These are phyloP conservation scores for Patellifolia procumbens DNA, from an alignment of 179 eudicot species.

Conservation along the genomic window DNA sequence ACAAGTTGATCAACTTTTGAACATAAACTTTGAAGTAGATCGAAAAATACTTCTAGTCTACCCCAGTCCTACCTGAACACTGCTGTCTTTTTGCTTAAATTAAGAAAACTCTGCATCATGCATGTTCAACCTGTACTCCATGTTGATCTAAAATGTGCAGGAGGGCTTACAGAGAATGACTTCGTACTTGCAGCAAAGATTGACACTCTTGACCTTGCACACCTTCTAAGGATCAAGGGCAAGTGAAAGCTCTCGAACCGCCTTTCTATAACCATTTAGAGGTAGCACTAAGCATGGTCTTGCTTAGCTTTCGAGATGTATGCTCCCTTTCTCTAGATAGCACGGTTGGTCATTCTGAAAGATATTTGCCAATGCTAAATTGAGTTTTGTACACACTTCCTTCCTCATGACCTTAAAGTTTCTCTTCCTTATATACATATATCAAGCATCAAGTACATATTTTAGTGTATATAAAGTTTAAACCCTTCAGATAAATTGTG, in stretches of 20 bases:
- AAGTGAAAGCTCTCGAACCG: slow-evolving; percentile 20
- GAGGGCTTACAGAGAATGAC: slow-evolving; percentile 96
- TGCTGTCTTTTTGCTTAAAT: neutral
- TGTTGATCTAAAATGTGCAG: slow-evolving; percentile 39
- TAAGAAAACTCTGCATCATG: neutral
- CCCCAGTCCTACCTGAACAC: neutral
- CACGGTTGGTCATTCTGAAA: no score
- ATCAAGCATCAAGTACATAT: no score
- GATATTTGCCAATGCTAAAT: no score
- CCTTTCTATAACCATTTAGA: neutral
- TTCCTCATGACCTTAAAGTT: neutral
- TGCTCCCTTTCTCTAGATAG: no score
- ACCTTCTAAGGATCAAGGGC: slow-evolving; percentile 56
- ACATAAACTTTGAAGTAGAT: no score
- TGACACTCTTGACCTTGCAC: slow-evolving; percentile 51
- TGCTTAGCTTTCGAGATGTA: neutral
- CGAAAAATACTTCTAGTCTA: neutral
- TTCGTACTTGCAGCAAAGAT: slow-evolving; percentile 97
- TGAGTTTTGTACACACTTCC: no score
- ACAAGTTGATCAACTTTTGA: no score
- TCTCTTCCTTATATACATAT: no score
- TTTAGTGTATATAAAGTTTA: no score
- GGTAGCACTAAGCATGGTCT: neutral
- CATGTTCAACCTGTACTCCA: neutral
- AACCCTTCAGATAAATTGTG: no score